Evolutionary conservation across 306 rosid genomes (phyloP), one percentile per base, ranked within the genome.

Genomic region (Dryas alaskensis): DNA sequence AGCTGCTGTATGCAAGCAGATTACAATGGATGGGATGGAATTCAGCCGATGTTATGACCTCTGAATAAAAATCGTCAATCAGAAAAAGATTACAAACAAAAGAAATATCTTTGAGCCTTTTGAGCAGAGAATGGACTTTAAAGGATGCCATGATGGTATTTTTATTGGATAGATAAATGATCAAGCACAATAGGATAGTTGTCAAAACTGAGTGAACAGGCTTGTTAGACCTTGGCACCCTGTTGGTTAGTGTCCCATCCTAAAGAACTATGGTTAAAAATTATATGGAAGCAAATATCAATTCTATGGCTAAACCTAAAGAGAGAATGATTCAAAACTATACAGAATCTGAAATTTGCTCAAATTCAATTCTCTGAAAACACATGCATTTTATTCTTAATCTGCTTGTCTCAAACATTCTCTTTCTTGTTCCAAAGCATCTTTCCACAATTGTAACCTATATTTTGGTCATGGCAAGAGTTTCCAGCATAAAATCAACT

Each of bases 1-100:
- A 90, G 88, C 92, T 83, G 80, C 91, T 82, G 80, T 88, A 86
- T 62, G 92, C 89, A 58, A 90, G 89, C 75, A 88, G 73, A 82
- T 90, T 90, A 77, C 96, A 90, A 68, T 88, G 96, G 77, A 80
- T 42, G 10, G 91, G 96, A 86, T 88, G 91, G 79, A 90, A 90
- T 80, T 88, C 96, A 65, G 92, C 92, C 45, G 88, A 70, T 61
- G 91, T 84, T 84, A 90, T 84, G 49, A 88, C 89, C 89, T 90
- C 96, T 90, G 73, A 17, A 72, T 42, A 52, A 77, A 81, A 66
- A 55, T 60, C 19, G 66, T 53, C 54, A 63, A 73, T 73, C 25
- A 77, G 73, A 61, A n/a, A 50, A 49, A 16, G 60, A 39, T 65
- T 39, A 37, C 17, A 19, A 58, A 10, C 27, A 1, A 16, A 40